phyloP scores from a whole-genome alignment of 1,284 basidiomycete species.

The Garcileccinum viscosum region DNA sequence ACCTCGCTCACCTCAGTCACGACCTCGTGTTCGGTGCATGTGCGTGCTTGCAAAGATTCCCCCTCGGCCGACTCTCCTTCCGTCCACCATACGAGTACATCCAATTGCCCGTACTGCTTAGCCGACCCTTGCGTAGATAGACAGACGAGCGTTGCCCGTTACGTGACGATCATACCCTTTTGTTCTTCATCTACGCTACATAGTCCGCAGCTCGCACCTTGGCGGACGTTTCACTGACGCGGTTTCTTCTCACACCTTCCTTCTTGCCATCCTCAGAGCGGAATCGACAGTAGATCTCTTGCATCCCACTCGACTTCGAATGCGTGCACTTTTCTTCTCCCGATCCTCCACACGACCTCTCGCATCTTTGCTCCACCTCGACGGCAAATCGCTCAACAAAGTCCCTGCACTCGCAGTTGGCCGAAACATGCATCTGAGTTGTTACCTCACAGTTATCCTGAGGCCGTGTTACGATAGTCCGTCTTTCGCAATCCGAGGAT shows the following conservation, averaged over 20 bases:
- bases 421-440: slow-evolving; percentile 20
- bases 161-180: neutral
- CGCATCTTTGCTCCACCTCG: neutral
- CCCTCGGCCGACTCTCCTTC: slow-evolving; percentile 9
- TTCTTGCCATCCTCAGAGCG: slow-evolving; percentile 13
- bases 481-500: slow-evolving; percentile 30
- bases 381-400: slow-evolving; percentile 8
- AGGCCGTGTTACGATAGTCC: slow-evolving; percentile 2
- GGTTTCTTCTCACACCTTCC: slow-evolving; percentile 17
- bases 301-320: neutral
- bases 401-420: neutral
- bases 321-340: slow-evolving; percentile 10
- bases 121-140: neutral
- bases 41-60: slow-evolving; percentile 7
- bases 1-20: slow-evolving; percentile 12
- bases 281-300: neutral
- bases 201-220: slow-evolving; percentile 7
- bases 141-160: too few relatives aligned
- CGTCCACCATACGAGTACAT: neutral
- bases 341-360: slow-evolving; percentile 24
- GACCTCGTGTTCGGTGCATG: slow-evolving; percentile 24
- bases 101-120: neutral
- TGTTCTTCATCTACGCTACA: neutral
- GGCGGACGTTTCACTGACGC: slow-evolving; percentile 2
- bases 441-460: slow-evolving; percentile 2